Evolutionary conservation across 2,329 filamentous ascomycete species (phyloP).

Genomic region (Cadophora malorum): DNA sequence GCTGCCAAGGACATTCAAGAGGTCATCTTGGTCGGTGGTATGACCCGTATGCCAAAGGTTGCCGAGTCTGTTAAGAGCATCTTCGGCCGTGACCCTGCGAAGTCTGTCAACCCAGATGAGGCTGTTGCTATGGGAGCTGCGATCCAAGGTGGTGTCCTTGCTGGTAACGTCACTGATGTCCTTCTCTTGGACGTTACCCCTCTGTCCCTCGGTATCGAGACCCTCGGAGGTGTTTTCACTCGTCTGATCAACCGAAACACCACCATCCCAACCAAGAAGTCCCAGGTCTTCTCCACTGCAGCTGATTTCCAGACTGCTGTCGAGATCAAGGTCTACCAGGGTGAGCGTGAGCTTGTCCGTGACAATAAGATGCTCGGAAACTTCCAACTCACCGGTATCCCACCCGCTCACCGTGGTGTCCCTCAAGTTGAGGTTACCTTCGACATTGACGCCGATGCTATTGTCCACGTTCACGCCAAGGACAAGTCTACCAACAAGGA

Average conservation of each 20-base stretch:
- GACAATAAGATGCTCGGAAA: slow-evolving; percentile 99
- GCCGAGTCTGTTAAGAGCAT: slow-evolving; percentile 94
- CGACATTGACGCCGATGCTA: slow-evolving; percentile 97
- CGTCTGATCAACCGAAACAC: slow-evolving; percentile 99
- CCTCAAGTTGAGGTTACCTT: slow-evolving; percentile 98
- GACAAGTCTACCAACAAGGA: slow-evolving; percentile 99
- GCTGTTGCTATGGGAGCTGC: slow-evolving; percentile 97
- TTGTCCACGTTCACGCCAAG: slow-evolving; percentile 97
- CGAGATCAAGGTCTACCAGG: slow-evolving; percentile 99
- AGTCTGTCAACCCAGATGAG: slow-evolving; percentile 98
- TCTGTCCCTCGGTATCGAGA: slow-evolving; percentile 97
- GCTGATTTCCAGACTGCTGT: slow-evolving; percentile 98
- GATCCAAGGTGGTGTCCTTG: slow-evolving; percentile 95
- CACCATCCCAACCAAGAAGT: slow-evolving; percentile 99
- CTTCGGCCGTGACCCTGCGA: slow-evolving; percentile 94
- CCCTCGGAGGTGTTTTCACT: slow-evolving; percentile 96
- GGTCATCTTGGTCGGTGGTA: slow-evolving; percentile 97
- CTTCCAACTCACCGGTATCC: slow-evolving; percentile 98
- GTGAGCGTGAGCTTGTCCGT: slow-evolving; percentile 97
- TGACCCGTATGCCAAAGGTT: slow-evolving; percentile 99
- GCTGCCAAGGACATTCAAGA: slow-evolving; percentile 95
- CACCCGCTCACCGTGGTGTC: slow-evolving; percentile 93
- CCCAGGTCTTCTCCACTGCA: slow-evolving; percentile 95
- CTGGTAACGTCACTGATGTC: slow-evolving; percentile 95
- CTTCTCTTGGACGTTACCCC: slow-evolving; percentile 95